Percentiles rank a stretch among this genome's conserved stretches.
Evolutionary conservation across 176 grass and related monocot genomes (phyloP).

Genomic region (barley (Hordeum vulgare)): DNA sequence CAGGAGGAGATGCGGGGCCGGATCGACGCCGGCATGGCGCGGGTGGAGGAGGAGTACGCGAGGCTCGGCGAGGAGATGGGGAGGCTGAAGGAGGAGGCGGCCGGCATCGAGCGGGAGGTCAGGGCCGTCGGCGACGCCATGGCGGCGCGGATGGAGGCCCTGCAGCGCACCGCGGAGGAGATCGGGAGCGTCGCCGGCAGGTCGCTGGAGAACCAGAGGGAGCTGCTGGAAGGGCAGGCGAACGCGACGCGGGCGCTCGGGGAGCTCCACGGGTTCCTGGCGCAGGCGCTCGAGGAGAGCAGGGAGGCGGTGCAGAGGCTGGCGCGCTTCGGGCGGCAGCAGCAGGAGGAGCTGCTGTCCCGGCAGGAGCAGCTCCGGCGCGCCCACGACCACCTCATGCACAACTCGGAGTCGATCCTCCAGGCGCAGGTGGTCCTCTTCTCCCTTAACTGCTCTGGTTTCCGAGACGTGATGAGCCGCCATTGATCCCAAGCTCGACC

Average conservation of each 20-base stretch:
- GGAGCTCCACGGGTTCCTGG: slow-evolving; percentile 34
- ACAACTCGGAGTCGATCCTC: slow-evolving; percentile 55
- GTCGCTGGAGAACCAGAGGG: slow-evolving; percentile 55
- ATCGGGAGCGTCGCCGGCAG: slow-evolving; percentile 26
- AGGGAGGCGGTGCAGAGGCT: slow-evolving; percentile 47
- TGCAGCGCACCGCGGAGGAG: slow-evolving; percentile 51
- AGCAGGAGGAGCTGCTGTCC: slow-evolving; percentile 51
- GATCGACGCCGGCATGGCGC: slow-evolving; percentile 42
- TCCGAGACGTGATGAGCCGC: neutral
- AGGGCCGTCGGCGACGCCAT: slow-evolving; percentile 36
- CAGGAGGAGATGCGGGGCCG: slow-evolving; percentile 37
- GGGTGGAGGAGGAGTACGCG: slow-evolving; percentile 39
- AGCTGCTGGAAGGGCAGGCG: slow-evolving; percentile 42
- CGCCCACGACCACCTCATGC: slow-evolving; percentile 44
- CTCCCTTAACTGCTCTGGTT: neutral
- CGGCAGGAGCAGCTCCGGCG: slow-evolving; percentile 57
- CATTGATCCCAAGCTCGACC: too few species aligned
- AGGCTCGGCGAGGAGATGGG: slow-evolving; percentile 39
- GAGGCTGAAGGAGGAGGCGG: slow-evolving; percentile 31
- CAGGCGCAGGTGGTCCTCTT: slow-evolving; percentile 33
- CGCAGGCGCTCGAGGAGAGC: slow-evolving; percentile 46
- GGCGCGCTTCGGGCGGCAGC: slow-evolving; percentile 43
- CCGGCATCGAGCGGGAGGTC: slow-evolving; percentile 41
- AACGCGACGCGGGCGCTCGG: slow-evolving; percentile 27
- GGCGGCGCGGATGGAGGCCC: slow-evolving; percentile 38